Evolutionary conservation across 148 eudicot species (phyloP).

Genomic region (Heliamphora exappendiculata): DNA sequence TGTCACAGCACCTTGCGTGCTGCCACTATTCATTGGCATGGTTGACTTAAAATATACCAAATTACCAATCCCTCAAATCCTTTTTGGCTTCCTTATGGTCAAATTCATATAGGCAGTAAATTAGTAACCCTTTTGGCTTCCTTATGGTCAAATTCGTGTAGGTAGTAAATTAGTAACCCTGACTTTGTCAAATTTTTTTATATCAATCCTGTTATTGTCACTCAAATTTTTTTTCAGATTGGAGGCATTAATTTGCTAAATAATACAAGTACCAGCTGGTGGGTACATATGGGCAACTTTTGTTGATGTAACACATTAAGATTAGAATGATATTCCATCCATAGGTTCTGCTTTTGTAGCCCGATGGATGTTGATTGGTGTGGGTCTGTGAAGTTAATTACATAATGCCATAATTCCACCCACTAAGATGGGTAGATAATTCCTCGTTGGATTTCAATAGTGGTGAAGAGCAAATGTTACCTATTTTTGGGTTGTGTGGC

Average conservation of each 20-base stretch:
- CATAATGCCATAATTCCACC: neutral
- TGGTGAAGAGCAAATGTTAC: neutral
- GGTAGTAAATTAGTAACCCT: too few species aligned
- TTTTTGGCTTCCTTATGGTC: neutral
- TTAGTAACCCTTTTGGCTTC: too few species aligned
- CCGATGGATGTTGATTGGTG: neutral
- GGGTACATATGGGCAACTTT: neutral
- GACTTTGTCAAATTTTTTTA: neutral
- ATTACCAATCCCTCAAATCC: neutral
- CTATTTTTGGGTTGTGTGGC: neutral
- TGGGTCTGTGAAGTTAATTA: neutral
- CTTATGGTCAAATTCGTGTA: neutral
- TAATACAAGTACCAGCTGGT: neutral
- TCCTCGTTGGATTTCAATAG: neutral
- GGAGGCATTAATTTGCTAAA: neutral
- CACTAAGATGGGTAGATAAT: neutral
- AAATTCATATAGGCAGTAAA: too few species aligned
- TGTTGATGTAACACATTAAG: too few species aligned
- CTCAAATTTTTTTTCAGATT: neutral
- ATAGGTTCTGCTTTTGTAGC: constrained; percentile 1
- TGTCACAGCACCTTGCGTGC: too few species aligned
- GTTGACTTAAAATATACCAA: neutral
- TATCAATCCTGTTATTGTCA: too few species aligned
- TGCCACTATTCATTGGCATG: neutral
- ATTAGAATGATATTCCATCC: neutral